phyloP scores from a whole-genome alignment of 495 filamentous ascomycete genomes.

The Penicillium cinerascens region DNA sequence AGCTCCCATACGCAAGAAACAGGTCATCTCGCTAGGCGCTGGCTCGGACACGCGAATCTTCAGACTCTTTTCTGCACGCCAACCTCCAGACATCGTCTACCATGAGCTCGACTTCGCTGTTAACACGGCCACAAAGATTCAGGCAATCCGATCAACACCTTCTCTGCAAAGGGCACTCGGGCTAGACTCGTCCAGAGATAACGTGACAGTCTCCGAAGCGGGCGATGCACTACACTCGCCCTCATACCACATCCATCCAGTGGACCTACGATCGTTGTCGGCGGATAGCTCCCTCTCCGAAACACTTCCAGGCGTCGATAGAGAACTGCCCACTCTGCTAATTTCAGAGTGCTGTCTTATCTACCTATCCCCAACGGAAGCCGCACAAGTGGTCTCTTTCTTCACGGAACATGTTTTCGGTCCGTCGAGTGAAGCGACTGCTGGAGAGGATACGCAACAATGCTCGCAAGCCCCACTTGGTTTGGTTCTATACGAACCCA shows the following conservation, averaged over 20 bases:
- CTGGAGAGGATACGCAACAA: neutral
- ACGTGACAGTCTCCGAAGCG: conserved; percentile 34
- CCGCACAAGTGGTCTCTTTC: conserved; percentile 60
- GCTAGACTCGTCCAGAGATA: conserved; percentile 15
- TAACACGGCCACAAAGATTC: conserved; percentile 65
- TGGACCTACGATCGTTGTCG: conserved; percentile 70
- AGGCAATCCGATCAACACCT: conserved; percentile 41
- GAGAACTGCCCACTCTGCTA: conserved; percentile 69
- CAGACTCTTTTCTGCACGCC: conserved; percentile 52
- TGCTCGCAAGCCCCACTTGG: conserved; percentile 43
- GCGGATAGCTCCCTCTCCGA: conserved; percentile 16
- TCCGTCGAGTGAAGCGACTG: neutral
- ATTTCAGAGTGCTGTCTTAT: conserved; percentile 93
- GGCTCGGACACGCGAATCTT: conserved; percentile 90
- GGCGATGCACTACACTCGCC: conserved; percentile 42
- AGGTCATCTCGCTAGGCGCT: conserved; percentile 91
- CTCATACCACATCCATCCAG: conserved; percentile 69
- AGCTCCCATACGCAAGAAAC: conserved; percentile 47
- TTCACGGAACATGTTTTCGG: conserved; percentile 55
- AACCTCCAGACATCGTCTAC: conserved; percentile 55
- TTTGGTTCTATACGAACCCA: conserved; percentile 84
- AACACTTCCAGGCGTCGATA: conserved; percentile 40
- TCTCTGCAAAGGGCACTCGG: conserved; percentile 35
- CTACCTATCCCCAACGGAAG: conserved; percentile 66
- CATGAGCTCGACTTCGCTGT: conserved; percentile 90